phyloP scores from a whole-genome alignment of 1,139 yeast genomes.

The Magnusiomyces suaveolens region DNA sequence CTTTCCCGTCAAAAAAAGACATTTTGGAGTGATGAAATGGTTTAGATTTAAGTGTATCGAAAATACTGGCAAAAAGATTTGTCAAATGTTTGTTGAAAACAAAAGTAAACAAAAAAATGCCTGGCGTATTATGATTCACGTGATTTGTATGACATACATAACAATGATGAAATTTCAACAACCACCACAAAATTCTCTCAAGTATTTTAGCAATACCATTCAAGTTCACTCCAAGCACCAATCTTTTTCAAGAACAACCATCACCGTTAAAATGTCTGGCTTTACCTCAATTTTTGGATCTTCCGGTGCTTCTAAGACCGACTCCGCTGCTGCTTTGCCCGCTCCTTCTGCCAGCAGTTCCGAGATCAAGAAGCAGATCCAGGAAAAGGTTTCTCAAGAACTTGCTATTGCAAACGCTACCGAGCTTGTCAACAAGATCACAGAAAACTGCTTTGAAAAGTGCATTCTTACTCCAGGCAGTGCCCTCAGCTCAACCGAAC shows the following conservation, averaged over 20 bases:
- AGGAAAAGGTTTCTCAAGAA: slow-evolving; percentile 68
- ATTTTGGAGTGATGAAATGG: slow-evolving; percentile 2
- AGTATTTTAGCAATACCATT: background rate
- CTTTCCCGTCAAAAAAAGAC: slow-evolving; percentile 16
- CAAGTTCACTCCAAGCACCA: background rate
- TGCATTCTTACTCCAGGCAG: slow-evolving; percentile 54
- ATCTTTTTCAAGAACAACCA: background rate
- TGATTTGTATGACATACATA: background rate
- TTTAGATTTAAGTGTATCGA: too few species aligned
- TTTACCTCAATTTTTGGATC: slow-evolving; percentile 38
- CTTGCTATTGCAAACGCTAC: slow-evolving; percentile 85
- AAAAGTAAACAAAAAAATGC: background rate
- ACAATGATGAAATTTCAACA: background rate
- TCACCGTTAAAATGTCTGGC: slow-evolving; percentile 20
- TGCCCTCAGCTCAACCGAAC: slow-evolving; percentile 39
- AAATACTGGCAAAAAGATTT: too few species aligned
- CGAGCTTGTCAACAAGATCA: slow-evolving; percentile 71
- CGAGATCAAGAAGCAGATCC: slow-evolving; percentile 49
- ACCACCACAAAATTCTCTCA: background rate
- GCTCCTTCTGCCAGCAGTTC: slow-evolving; percentile 28
- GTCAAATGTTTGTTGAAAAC: background rate
- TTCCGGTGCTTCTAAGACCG: slow-evolving; percentile 19
- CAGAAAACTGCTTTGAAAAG: slow-evolving; percentile 80
- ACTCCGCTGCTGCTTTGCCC: slow-evolving; percentile 25
- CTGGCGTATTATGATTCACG: background rate